Evolutionary conservation across 345 rosid species (phyloP).

Genomic region (Sapria himalayana): DNA sequence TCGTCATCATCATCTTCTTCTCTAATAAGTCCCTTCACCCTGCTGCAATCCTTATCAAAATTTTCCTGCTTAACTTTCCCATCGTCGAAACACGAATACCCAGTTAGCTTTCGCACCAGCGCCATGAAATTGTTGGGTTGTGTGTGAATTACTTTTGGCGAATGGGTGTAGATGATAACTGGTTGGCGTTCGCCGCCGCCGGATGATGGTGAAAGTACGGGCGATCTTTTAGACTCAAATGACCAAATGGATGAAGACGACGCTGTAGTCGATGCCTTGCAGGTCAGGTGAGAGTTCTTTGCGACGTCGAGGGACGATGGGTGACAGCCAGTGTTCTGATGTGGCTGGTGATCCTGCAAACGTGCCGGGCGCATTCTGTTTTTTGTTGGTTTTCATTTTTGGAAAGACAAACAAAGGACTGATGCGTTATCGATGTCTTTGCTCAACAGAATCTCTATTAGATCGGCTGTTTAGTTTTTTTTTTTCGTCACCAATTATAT

Average conservation of each 20-base stretch:
- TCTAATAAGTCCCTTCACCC: slow-evolving; percentile 4
- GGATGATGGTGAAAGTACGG: slow-evolving; percentile 11
- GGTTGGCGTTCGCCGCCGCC: slow-evolving; percentile 45
- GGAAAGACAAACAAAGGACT: too few relatives aligned
- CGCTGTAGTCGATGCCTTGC: slow-evolving; percentile 15
- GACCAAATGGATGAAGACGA: slow-evolving; percentile 18
- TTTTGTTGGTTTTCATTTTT: too few relatives aligned
- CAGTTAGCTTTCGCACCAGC: slow-evolving; percentile 78
- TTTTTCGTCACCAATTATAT: too few relatives aligned
- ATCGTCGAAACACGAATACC: slow-evolving; percentile 32
- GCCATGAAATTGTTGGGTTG: slow-evolving; percentile 80
- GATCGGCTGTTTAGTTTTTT: too few relatives aligned
- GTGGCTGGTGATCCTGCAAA: slow-evolving; percentile 9
- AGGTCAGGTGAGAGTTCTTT: slow-evolving; percentile 37
- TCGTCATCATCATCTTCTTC: slow-evolving; percentile 3
- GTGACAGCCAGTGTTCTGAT: slow-evolving; percentile 11
- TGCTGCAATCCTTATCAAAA: not conserved
- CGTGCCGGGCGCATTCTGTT: slow-evolving; percentile 16
- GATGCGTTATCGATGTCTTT: too few relatives aligned
- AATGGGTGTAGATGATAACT: slow-evolving; percentile 84
- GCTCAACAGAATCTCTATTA: too few relatives aligned
- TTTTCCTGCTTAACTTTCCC: slow-evolving; percentile 10
- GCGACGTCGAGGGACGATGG: slow-evolving; percentile 20
- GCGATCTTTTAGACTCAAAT: too few relatives aligned
- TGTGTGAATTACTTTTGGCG: slow-evolving; percentile 75